Evolutionary conservation across 1,139 yeast genomes (phyloP), one percentile per base, ranked within the genome.

Genomic region (Taphrina wiesneri): DNA sequence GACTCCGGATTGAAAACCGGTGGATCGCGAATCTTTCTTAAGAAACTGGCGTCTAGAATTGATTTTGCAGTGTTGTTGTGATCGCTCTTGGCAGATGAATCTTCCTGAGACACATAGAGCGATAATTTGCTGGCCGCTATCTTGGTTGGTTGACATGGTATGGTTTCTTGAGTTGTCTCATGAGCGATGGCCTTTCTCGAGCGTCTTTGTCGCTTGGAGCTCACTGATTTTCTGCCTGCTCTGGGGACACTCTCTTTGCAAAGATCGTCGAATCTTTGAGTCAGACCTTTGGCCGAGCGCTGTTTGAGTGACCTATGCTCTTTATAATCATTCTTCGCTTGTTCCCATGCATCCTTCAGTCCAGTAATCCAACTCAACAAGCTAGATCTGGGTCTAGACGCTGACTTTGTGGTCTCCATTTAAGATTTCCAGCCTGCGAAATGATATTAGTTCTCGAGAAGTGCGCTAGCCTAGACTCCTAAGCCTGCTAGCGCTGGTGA

Each of bases 261-360:
- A 11, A 45, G 28, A 23, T 45, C 49, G 21, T 45, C 49, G n/a
- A 45, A 45, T 21, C 49, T 1, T 23, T 21, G 28, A 21, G 17
- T 45, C 26, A 9, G 15, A 28, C 28, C 49, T 21, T 21, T 45
- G 13, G 28, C 28, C 15, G 17, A 2, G 15, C 49, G 25, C 28
- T 21, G 28, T 23, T 45, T 45, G 19, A 1, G 19, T 9, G 11
- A 7, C 2, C 4, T 41, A 9, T 45, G 49, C 7, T 45, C 28
- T 2, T 28, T 26, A 17, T 54, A 39, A n/a, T 54, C 59, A 5
- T 13, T 13, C 17, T 54, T 54, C 21, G 59, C 59, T 32, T 41
- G 59, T 3, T 36, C 23, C 59, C 59, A 54, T n/a, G 49, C 59
- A n/a, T 36, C 34, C 49, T 25, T 54, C 17, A 54, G 36, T 23